Evolutionary conservation across 108 stramenopile species (phyloP).

Genomic region (Nitzschia sp.): DNA sequence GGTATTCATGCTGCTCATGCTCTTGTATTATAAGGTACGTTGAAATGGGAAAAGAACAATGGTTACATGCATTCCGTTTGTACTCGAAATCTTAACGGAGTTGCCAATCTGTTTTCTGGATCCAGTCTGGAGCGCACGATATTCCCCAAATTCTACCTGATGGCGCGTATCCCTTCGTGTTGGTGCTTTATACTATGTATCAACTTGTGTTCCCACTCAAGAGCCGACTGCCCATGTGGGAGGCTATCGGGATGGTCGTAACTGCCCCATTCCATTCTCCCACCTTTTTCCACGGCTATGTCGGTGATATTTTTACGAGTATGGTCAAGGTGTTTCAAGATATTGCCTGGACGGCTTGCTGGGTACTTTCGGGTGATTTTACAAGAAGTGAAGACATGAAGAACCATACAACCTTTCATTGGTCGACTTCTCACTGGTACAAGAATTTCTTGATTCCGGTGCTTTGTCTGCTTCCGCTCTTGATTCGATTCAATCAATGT

Average conservation of each 20-base stretch:
- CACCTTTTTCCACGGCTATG: constrained; percentile 83
- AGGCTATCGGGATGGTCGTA: constrained; percentile 65
- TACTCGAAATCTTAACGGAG: background rate
- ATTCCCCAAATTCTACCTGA: constrained; percentile 77
- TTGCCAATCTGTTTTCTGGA: background rate
- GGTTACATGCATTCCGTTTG: background rate
- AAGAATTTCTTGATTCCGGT: constrained; percentile 80
- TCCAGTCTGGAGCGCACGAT: constrained; percentile 56
- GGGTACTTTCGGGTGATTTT: constrained; percentile 85
- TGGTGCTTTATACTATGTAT: constrained; percentile 70
- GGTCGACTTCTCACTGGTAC: constrained; percentile 66
- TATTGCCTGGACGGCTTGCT: constrained; percentile 83
- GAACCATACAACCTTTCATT: constrained; percentile 24
- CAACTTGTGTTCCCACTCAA: constrained; percentile 78
- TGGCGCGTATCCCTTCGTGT: constrained; percentile 74
- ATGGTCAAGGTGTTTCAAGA: constrained; percentile 95
- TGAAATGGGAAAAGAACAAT: background rate
- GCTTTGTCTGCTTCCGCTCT: constrained; percentile 78
- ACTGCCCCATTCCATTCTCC: constrained; percentile 75
- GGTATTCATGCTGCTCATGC: constrained; percentile 67
- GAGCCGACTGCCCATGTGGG: constrained; percentile 81
- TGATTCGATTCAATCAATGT: constrained; percentile 93
- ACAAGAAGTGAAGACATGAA: constrained; percentile 42
- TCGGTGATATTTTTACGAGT: constrained; percentile 87
- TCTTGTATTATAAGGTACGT: constrained; percentile 47